Evolutionary conservation across 345 rosid species (phyloP), one percentile per base, ranked within the genome.

Genomic region (Eucalyptus pumila): DNA sequence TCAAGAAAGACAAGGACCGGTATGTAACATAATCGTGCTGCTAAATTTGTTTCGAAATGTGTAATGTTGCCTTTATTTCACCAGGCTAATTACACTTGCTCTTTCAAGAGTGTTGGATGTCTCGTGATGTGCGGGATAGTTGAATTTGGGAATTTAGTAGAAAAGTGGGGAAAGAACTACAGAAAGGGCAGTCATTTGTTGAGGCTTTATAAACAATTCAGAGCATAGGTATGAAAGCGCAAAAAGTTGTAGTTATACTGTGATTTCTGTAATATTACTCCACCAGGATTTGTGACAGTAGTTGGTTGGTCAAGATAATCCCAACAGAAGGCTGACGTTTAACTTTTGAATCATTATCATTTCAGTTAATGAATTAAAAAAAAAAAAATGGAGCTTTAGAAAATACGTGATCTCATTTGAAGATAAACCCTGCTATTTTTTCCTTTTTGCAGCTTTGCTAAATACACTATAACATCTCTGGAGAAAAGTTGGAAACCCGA

Each of bases 401-500:
- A 19, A 23, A 72, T 72, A 37, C 7, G 32, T 67, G 42, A 67
- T 67, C 80, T 67, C 21, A 67, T 32, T 67, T 67, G 80, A 67
- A 32, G 80, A 67, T 67, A n/a, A 67, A 67, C 44, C 14, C 8
- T 69, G 44, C 44, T 19, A 9, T 69, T 34, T 34, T 69, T 34
- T 17, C 44, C 44, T 69, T 69, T 37, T 91, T 89, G 90, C 98
- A 98, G 99, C 81, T 98, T 88, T 93, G 95, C 99, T 65, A 97
- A 93, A 90, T 98, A 96, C 92, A 94, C 95, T 80, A 95, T 98
- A 91, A 95, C 98, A 72, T 97, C 99, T 52, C 89, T 96, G 93
- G 99, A 98, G 95, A 98, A 96, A 91, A 91, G 91, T 91, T 94
- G 95, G 94, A 98, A 97, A 93, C 99, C 99, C 30, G 92, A 96